Evolutionary conservation across 257 asterid species (phyloP), one percentile per base, ranked within the genome.

Genomic region (Solanum sejunctum): DNA sequence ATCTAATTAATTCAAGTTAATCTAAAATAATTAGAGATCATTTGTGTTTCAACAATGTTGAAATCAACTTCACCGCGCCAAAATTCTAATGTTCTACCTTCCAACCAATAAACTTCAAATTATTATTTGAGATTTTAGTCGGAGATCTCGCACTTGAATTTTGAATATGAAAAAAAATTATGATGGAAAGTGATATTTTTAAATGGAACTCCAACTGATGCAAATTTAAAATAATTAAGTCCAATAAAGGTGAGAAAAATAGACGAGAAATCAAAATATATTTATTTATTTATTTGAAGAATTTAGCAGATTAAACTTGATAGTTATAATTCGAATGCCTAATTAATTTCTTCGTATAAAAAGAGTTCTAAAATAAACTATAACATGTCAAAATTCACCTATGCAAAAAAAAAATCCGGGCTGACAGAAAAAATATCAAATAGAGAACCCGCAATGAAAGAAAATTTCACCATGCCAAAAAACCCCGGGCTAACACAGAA

Each of bases 201-300:
- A 32, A 32, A 32, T 32, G 3, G 3, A 32, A 32, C 0, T 32
- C 0, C 3, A 32, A 0, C 36, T 32, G 0, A 32, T 3, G 0
- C 36, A 32, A 2, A 32, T 32, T 32, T 32, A 1, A 32, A 32
- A 32, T 32, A 32, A 32, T 32, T 3, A 32, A 32, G 36, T 32
- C 3, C 36, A 32, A 32, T 32, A 32, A 32, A 32, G 3, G 3
- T 32, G 0, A 32, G 36, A 32, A 32, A 32, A 32, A 28, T 32
- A 32, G 36, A 32, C 3, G 3, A 32, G 1, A 32, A 32, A 32
- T 32, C 3, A 32, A 32, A 32, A 32, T 28, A 2, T 28, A 28
- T 28, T 28, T 28, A 1, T 28, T 28, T 28, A 26, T 26, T 26
- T 28, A 28, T 32, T 32, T 32, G 36, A 32, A 32, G 36, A 32